A percentile compares a stretch with the other conserved stretches of the same genome.
phyloP scores from a whole-genome alignment of 371 early-diverging fungal genomes.

The Apophysomyces sp. region DNA sequence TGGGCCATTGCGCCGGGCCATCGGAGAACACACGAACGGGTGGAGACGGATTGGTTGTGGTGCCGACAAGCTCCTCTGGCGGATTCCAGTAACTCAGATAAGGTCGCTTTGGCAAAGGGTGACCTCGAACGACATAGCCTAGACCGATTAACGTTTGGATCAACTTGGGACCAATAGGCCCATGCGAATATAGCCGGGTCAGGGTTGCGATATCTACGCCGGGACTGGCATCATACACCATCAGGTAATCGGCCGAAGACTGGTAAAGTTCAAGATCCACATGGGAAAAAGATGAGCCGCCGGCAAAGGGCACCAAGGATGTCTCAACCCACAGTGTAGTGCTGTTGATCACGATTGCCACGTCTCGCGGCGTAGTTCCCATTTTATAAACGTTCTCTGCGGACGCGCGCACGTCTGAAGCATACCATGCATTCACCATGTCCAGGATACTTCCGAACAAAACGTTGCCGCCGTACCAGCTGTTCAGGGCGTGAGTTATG shows the following conservation, averaged over 20 bases:
- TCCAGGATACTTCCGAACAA: conserved; percentile 27
- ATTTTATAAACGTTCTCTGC: conserved; percentile 19
- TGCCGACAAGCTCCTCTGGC: conserved; percentile 18
- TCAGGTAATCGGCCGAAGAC: conserved; percentile 33
- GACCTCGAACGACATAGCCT: conserved; percentile 34
- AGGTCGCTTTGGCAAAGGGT: conserved; percentile 14
- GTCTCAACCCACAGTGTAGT: conserved; percentile 29
- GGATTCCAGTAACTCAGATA: conserved; percentile 29
- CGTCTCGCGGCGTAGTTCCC: conserved; percentile 9
- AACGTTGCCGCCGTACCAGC: conserved; percentile 25
- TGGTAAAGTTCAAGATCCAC: conserved; percentile 28
- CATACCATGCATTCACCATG: conserved; percentile 38
- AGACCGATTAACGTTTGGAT: conserved; percentile 29
- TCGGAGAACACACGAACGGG: conserved; percentile 12
- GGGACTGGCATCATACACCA: conserved; percentile 32
- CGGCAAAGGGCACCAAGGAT: conserved; percentile 28
- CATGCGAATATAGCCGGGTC: conserved; percentile 11
- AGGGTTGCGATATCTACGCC: conserved; percentile 16
- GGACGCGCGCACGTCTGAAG: conserved; percentile 1
- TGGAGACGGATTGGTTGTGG: conserved; percentile 30
- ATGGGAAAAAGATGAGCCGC: conserved; percentile 45
- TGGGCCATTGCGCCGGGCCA: conserved; percentile 24
- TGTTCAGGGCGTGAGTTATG: conserved; percentile 19
- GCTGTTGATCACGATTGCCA: conserved; percentile 6
- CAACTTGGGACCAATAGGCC: conserved; percentile 48